Conservation (phyloP, 2,329 filamentous ascomycete genomes). For the Podosphaera leucotricha region DNA sequence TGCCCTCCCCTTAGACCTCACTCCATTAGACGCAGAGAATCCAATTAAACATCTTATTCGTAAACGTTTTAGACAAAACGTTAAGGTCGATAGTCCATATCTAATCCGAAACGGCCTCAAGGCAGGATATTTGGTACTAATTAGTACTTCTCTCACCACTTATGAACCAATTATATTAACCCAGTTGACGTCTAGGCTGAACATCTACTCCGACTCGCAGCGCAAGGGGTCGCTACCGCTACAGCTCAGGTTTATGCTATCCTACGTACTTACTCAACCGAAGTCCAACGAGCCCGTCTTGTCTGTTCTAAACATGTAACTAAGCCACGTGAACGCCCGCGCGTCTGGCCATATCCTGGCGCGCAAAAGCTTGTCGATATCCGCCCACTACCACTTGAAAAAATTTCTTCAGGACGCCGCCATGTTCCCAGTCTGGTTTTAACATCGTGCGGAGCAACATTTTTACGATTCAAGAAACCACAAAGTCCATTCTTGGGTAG, state of each 20-base stretch:
- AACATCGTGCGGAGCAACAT: slow-evolving; percentile 31
- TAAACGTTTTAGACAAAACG: slow-evolving; percentile 37
- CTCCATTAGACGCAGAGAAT: slow-evolving; percentile 12
- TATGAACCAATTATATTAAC: not conserved
- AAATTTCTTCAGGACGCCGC: slow-evolving; percentile 25
- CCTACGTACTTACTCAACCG: slow-evolving; percentile 10
- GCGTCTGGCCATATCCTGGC: slow-evolving; percentile 11
- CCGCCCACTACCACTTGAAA: slow-evolving; percentile 24
- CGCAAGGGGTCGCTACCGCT: slow-evolving; percentile 7
- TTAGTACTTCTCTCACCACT: not conserved
- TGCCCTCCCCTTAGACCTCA: slow-evolving; percentile 25
- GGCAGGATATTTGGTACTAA: slow-evolving; percentile 39
- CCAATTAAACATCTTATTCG: slow-evolving; percentile 34
- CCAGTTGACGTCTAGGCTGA: slow-evolving; percentile 7
- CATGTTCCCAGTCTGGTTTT: slow-evolving; percentile 32
- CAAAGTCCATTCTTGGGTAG: slow-evolving; percentile 35
- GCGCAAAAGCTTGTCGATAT: slow-evolving; percentile 24
- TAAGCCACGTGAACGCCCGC: slow-evolving; percentile 2
- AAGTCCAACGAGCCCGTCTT: not conserved
- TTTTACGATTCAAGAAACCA: slow-evolving; percentile 42
- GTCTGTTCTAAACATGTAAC: slow-evolving; percentile 2
- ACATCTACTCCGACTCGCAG: slow-evolving; percentile 11
- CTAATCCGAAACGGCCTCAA: slow-evolving; percentile 37
- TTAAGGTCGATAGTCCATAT: slow-evolving; percentile 30
- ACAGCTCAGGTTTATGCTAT: slow-evolving; percentile 14